phyloP scores from a whole-genome alignment of 148 eudicot species.

The Rhododendron henanense region DNA sequence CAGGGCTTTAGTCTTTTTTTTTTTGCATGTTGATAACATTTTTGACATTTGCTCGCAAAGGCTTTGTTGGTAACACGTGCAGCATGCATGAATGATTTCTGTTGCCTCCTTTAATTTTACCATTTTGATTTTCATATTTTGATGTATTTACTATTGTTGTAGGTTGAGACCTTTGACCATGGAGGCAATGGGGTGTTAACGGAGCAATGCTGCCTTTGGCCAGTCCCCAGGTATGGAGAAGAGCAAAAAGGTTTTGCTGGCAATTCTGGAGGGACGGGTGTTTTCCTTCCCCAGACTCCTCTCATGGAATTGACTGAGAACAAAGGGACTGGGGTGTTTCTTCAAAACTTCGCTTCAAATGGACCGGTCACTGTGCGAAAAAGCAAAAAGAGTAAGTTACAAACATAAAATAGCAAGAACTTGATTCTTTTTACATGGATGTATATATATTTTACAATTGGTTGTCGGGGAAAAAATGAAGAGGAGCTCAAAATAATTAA shows the following conservation, averaged over 20 bases:
- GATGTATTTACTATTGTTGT: background rate
- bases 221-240: background rate
- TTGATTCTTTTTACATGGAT: background rate
- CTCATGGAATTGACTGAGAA: background rate
- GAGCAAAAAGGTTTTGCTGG: background rate
- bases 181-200: background rate
- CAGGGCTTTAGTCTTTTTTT: background rate
- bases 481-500: background rate
- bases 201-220: background rate
- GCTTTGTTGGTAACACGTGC: background rate
- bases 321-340: conserved; percentile 18
- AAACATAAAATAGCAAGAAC: background rate
- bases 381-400: conserved; percentile 8
- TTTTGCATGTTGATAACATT: background rate
- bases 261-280: conserved; percentile 16
- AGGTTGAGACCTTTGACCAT: conserved; percentile 11
- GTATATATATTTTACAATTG: background rate
- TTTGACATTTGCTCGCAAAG: too few relatives aligned
- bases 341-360: conserved; percentile 3
- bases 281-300: conserved; percentile 13
- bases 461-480: background rate
- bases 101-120: background rate
- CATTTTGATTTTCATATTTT: background rate
- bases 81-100: background rate
- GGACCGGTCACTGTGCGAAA: background rate